Evolutionary conservation across 208 protist genomes (phyloP).

Genomic region (Trypanosomatidae sp.): DNA sequence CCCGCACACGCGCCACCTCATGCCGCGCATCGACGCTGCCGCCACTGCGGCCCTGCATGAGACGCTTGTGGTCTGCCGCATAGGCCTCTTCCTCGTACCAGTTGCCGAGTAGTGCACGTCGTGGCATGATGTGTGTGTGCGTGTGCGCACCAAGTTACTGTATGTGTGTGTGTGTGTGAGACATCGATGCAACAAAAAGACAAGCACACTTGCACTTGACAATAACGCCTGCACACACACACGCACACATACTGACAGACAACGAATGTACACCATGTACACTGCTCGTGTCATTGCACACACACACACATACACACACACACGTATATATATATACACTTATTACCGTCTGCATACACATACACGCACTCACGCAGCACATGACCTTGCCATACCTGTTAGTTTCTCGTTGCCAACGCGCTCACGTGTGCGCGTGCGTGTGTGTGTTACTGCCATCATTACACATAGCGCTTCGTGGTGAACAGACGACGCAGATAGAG

Average conservation of each 20-base stretch:
- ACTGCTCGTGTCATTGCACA: too few relatives aligned
- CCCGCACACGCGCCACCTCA: conserved; percentile 45
- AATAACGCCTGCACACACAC: too few relatives aligned
- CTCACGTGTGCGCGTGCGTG: too few relatives aligned
- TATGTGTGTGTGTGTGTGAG: not conserved
- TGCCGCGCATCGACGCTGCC: conserved; percentile 32
- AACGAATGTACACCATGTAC: too few relatives aligned
- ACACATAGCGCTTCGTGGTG: conserved; percentile 61
- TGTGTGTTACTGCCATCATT: conserved; percentile 2
- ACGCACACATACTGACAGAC: too few relatives aligned
- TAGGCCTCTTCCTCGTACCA: conserved; percentile 83
- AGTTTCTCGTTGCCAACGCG: too few relatives aligned
- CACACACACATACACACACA: too few relatives aligned
- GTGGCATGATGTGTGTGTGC: conserved; percentile 30
- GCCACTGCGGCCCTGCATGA: conserved; percentile 56
- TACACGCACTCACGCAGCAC: too few relatives aligned
- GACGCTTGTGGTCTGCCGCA: conserved; percentile 38
- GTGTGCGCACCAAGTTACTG: not conserved
- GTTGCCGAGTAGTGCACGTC: conserved; percentile 54
- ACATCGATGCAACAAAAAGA: conserved; percentile 6
- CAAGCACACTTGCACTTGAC: too few relatives aligned
- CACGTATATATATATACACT: too few relatives aligned
- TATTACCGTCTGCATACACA: conserved; percentile 1
- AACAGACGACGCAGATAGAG: conserved; percentile 65
- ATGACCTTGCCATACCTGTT: too few relatives aligned